Evolutionary conservation across 2,329 filamentous ascomycete species (phyloP), one percentile per base, ranked within the genome.

Genomic region (Fusarium chuoi): DNA sequence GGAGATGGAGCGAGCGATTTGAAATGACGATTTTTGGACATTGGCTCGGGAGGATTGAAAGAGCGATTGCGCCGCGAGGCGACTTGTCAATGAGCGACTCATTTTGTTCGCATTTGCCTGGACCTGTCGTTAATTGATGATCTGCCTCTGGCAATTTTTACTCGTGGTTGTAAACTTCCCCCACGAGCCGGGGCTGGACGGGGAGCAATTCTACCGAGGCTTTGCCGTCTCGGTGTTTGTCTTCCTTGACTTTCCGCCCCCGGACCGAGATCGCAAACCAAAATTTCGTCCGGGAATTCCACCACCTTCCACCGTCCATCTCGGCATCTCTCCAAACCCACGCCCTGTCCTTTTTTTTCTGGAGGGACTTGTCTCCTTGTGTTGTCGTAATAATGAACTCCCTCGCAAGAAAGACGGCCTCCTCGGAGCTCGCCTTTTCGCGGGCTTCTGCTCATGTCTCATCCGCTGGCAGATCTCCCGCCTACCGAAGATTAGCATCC

Each of bases 401-500:
- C 66, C 77, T 87, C 65, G 81, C 83, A 75, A 84, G 79, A 83
- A 85, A 83, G 83, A 84, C 79, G 62, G 77, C 75, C 48, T 81
- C 82, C 73, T 81, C 85, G 75, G 81, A 85, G 70, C 81, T 81
- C 75, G 82, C 82, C 74, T 79, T 87, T 48, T 79, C 82, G 24
- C 81, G 85, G 79, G 82, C 82, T 60, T 82, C 85, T 73, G 79
- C 82, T 65, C 82, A 83, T 55, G 74, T 70, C 71, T 79, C 81
- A 72, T 81, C 83, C 62, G 78, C 82, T 72, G 81, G 84, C 79
- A 85, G 84, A 82, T 84, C 85, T 60, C 85, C 86, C 63, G 84
- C 86, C 28, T 86, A 85, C 74, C 81, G 84, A 78, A 84, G 86
- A 82, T 84, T 88, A 85, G 80, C 79, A 65, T 83, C 80, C 52